phyloP scores from a whole-genome alignment of 139 green algal species.

The Auxenochlorella protothecoides region DNA sequence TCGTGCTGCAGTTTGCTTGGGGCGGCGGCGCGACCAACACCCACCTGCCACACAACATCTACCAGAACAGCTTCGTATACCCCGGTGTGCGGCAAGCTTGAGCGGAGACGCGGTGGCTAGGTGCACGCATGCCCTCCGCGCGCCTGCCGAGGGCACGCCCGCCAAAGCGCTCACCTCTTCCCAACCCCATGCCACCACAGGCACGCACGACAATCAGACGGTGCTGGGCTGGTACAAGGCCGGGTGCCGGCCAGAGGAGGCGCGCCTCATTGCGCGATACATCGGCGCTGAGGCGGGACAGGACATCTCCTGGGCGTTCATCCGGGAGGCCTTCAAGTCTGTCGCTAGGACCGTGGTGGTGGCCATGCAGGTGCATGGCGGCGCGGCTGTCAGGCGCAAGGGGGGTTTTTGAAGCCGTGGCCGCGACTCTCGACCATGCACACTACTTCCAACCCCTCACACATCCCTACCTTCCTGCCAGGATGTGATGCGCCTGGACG shows the following conservation, averaged over 20 bases:
- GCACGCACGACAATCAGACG: constrained; percentile 98
- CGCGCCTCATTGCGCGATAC: constrained; percentile 58
- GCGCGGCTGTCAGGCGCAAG: no score
- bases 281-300: constrained; percentile 34
- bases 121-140: no score
- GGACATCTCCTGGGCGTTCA: constrained; percentile 76
- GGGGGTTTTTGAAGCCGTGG: no score
- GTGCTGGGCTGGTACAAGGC: constrained; percentile 67
- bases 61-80: constrained; percentile 89
- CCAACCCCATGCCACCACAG: constrained; percentile 12
- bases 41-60: constrained; percentile 94
- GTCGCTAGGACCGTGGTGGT: constrained; percentile 67
- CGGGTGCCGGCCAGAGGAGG: constrained; percentile 37
- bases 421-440: no score
- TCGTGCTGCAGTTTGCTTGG: constrained; percentile 97
- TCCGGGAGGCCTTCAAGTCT: constrained; percentile 52
- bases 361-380: constrained; percentile 58
- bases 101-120: no score
- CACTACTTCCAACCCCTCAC: no score
- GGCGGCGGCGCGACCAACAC: constrained; percentile 75
- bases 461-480: constrained; percentile 28
- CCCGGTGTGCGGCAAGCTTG: constrained; percentile 23
- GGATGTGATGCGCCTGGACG: constrained; percentile 93
- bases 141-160: no score
- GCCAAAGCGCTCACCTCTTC: neutral